Evolutionary conservation across 441 rosid genomes (phyloP).

Genomic region (Pelargonium australe): DNA sequence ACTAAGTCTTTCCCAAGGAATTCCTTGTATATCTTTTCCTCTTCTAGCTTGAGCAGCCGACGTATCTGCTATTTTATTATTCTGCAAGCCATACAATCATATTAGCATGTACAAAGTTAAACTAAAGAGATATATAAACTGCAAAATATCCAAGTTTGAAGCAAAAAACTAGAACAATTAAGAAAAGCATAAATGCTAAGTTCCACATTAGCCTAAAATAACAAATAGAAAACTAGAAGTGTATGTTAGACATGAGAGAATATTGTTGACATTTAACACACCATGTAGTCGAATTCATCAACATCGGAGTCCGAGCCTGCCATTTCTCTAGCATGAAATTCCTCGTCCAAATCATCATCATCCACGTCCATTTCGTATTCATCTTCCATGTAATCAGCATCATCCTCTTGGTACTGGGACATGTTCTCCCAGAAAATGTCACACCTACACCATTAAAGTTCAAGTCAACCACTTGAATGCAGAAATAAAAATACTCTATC

Average conservation of each 20-base stretch:
- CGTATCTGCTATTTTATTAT: constrained; percentile 51
- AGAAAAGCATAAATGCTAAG: background rate
- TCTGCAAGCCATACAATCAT: constrained; percentile 32
- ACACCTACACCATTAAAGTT: background rate
- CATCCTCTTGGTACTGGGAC: constrained; percentile 51
- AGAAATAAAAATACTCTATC: background rate
- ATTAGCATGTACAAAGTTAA: background rate
- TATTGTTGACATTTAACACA: constrained; percentile 23
- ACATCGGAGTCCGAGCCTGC: constrained; percentile 57
- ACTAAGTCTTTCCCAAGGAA: constrained; percentile 89
- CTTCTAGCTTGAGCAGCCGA: constrained; percentile 77
- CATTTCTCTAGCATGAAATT: constrained; percentile 38
- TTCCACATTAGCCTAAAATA: constrained; percentile 10
- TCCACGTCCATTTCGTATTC: constrained; percentile 57
- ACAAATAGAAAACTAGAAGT: background rate
- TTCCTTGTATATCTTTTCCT: constrained; percentile 89
- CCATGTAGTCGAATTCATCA: constrained; percentile 53
- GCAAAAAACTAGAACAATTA: background rate
- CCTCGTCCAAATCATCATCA: constrained; percentile 54
- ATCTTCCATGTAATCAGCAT: constrained; percentile 52
- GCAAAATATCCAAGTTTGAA: too few species aligned
- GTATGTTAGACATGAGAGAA: background rate
- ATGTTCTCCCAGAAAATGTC: constrained; percentile 21
- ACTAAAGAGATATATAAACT: background rate
- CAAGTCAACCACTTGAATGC: background rate